A percentile compares a stretch with the other conserved stretches of the same genome.
These are phyloP conservation scores for Epipyxis sp. DNA, from an alignment of 108 stramenopile genomes.

Conservation along the genomic window DNA sequence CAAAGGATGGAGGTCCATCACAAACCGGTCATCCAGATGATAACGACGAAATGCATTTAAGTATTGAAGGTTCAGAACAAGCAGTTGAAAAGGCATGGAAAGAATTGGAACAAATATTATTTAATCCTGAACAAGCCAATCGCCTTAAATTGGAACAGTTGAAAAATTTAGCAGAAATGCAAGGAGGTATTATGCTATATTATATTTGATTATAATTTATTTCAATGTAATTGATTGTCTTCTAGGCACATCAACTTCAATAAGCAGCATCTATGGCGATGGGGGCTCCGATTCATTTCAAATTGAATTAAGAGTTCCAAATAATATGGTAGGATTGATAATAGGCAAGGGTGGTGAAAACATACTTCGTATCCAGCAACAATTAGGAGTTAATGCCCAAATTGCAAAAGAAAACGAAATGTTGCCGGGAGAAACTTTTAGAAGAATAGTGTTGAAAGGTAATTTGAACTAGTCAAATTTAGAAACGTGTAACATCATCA, in stretches of 20 bases:
- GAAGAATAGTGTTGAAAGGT: constrained; percentile 51
- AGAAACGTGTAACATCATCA: neutral
- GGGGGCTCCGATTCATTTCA: constrained; percentile 15
- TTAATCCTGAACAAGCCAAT: constrained; percentile 51
- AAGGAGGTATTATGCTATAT: neutral
- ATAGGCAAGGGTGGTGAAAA: constrained; percentile 85
- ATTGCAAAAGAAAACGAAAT: constrained; percentile 54
- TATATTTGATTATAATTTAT: too few species aligned
- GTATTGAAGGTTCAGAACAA: constrained; percentile 48
- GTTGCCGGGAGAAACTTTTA: constrained; percentile 44
- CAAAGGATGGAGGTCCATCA: constrained; percentile 8
- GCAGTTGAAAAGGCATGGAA: constrained; percentile 40
- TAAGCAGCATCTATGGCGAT: neutral
- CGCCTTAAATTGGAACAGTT: constrained; percentile 50
- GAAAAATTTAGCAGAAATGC: constrained; percentile 42
- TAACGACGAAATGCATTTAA: constrained; percentile 52
- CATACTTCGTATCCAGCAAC: constrained; percentile 57
- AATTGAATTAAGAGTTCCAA: constrained; percentile 50
- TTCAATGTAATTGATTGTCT: too few species aligned
- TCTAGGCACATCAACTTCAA: too few species aligned
- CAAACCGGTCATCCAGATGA: constrained; percentile 28
- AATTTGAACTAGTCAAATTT: neutral
- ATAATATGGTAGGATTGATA: constrained; percentile 65
- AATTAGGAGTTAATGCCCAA: constrained; percentile 46
- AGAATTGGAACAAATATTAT: constrained; percentile 48